Evolutionary conservation across 2,329 filamentous ascomycete species (phyloP), one percentile per base, ranked within the genome.

Genomic region (Clonostachys rosea): DNA sequence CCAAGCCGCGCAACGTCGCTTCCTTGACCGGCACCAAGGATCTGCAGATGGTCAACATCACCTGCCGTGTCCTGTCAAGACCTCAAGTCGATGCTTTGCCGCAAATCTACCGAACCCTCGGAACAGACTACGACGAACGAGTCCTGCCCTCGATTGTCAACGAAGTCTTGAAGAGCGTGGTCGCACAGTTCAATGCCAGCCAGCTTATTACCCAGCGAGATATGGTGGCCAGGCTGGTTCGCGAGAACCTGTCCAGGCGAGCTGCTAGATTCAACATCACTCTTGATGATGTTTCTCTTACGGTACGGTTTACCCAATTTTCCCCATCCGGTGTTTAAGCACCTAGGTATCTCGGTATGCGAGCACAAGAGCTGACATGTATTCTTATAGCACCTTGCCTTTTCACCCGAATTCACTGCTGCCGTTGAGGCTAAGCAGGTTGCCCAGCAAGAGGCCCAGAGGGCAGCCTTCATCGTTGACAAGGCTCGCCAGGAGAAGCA

Each of bases 41-140:
- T 72, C 75, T 99, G 71, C 94, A 99, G 77, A 99, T 99, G 94
- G 94, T 97, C 65, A 99, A 99, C 81, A 97, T 99, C 67, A 99
- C 92, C 64, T 99, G 94, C 73, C 92, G 94, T 89, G 94, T 99
- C 49, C 88, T 99, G 46, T 96, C 92, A 49, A 80, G 91, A 59
- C 94, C 94, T 48, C 84, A 91, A 49, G 76, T 99, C 61, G 84
- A 89, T 55, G 88, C 91, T 34, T 83, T 99, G 40, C 94, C 94
- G 16, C 90, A 96, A 73, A 99, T 99, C 63, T 99, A 97, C 79
- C 82, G 94, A 56, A 99, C 94, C 2, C 80, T 99, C 35, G 94
- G 94, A 47, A 86, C 85, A 48, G 94, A 99, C 71, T 99, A 97
- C 66, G 94, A 99, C 61, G 94, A 99, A 81, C 81, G 94, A 51